Conservation (phyloP, 1,139 yeast genomes). For the Geotrichum phurueaensis region DNA sequence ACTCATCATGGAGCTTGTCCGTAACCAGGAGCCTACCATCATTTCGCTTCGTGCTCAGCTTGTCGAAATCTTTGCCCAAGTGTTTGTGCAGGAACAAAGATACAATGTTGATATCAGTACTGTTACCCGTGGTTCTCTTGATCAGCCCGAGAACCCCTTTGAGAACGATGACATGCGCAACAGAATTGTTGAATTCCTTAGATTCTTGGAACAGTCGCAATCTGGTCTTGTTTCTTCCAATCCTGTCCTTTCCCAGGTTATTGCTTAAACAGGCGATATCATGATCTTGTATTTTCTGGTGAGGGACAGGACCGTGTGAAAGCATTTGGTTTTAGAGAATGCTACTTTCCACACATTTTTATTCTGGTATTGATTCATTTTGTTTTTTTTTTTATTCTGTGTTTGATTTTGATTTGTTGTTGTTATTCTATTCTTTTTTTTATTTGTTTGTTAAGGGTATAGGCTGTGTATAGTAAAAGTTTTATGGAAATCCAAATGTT, state of each 20-base stretch:
- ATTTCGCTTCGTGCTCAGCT: constrained; percentile 56
- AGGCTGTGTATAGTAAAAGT: not conserved
- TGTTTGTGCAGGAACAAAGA: constrained; percentile 64
- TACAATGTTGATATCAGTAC: constrained; percentile 55
- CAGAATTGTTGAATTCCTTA: constrained; percentile 64
- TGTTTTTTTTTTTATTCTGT: not conserved
- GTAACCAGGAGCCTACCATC: constrained; percentile 53
- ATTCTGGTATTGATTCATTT: not conserved
- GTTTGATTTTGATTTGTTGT: not conserved
- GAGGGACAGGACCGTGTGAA: not conserved
- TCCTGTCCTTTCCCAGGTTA: constrained; percentile 20
- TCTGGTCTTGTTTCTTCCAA: constrained; percentile 40
- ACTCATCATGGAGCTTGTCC: constrained; percentile 66
- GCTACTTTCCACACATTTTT: not conserved
- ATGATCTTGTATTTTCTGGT: constrained; percentile 1
- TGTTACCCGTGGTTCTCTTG: constrained; percentile 47
- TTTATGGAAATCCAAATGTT: not conserved
- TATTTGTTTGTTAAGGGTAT: not conserved
- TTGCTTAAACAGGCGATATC: constrained; percentile 11
- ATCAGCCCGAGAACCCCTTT: constrained; percentile 69
- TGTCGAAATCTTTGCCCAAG: constrained; percentile 61
- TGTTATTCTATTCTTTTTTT: not conserved
- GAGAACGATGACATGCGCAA: constrained; percentile 57
- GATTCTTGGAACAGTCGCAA: constrained; percentile 61
- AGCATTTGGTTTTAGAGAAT: not conserved